Percentiles rank a stretch among this genome's conserved stretches.
Conservation (phyloP, 2,329 filamentous ascomycete species). For the Ophiocordyceps camponoti-leonardi region DNA sequence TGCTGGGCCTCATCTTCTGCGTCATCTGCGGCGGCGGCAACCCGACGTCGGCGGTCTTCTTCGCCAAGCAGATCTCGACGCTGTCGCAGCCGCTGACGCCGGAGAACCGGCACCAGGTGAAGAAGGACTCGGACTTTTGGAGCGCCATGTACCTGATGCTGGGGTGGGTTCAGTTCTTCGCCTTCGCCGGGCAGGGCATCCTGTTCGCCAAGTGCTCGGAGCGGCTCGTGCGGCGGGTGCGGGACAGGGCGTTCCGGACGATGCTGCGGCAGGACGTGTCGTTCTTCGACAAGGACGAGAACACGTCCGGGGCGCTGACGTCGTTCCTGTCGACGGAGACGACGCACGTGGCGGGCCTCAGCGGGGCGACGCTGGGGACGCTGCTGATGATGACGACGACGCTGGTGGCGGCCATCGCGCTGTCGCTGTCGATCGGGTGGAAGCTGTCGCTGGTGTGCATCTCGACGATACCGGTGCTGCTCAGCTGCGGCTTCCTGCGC, state of each 20-base stretch:
- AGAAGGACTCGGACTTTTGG: slow-evolving; percentile 68
- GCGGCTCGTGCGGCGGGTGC: slow-evolving; percentile 64
- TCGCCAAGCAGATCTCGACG: slow-evolving; percentile 70
- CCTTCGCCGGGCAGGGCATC: slow-evolving; percentile 34
- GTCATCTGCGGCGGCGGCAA: slow-evolving; percentile 69
- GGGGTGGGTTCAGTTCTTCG: slow-evolving; percentile 53
- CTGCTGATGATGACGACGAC: slow-evolving; percentile 46
- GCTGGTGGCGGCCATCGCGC: slow-evolving; percentile 43
- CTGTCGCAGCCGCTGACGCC: slow-evolving; percentile 37
- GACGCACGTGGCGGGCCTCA: slow-evolving; percentile 42
- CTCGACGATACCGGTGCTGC: slow-evolving; percentile 55
- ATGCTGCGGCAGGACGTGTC: slow-evolving; percentile 41
- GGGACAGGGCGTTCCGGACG: slow-evolving; percentile 50
- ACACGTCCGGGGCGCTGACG: slow-evolving; percentile 42
- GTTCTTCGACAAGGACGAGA: slow-evolving; percentile 43
- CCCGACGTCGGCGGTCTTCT: slow-evolving; percentile 53
- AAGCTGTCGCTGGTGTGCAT: slow-evolving; percentile 68
- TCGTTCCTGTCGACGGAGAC: slow-evolving; percentile 38
- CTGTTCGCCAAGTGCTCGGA: slow-evolving; percentile 64
- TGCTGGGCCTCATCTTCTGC: slow-evolving; percentile 54
- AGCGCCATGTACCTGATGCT: slow-evolving; percentile 78
- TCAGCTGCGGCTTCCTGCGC: slow-evolving; percentile 44
- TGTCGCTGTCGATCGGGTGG: slow-evolving; percentile 60
- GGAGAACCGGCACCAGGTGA: slow-evolving; percentile 35
- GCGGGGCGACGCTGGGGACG: slow-evolving; percentile 46